Evolutionary conservation across 192 early-diverging fungal genomes (phyloP), one percentile per base, ranked within the genome.

Genomic region (Thamnidium elegans): DNA sequence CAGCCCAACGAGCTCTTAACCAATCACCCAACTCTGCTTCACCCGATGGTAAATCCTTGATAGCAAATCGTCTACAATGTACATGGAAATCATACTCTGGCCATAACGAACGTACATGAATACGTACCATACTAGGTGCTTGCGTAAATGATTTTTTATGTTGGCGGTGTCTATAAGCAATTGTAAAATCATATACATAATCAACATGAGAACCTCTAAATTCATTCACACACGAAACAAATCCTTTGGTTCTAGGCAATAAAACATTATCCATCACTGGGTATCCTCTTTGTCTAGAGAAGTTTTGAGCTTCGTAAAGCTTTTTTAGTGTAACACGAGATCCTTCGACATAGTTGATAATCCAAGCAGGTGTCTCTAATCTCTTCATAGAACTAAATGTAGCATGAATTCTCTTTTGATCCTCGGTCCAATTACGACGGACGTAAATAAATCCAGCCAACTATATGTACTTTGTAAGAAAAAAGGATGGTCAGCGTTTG

Each of bases 31-130:
- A 83, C 21, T 77, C 80, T 55, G 89, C 87, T 26, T 89, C 88
- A 34, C 90, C 86, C 6, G 70, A 68, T 19, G 91, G 91, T 51
- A 93, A 78, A 63, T 89, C 89, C 6, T 78, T 79, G 48, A 90
- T 79, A 15, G 79, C 68, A 51, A 85, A 87, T 32, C 81, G 75
- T 71, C 77, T 84, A 31, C 95, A 81, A 72, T 96, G 90, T 19
- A 98, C 85, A 77, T 96, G 90, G 63, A 98, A 84, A 46, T 80
- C 76, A 70, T 79, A 84, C 17, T 81, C 80, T 10, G 83, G 83
- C 19, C 68, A 72, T 32, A 84, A 42, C 21, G 69, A 54, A 13
- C 48, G 66, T 23, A 70, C 68, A 61, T 84, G 83, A 10, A 82
- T 54, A 55, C 77, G 80, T 36, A 84, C 53, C 76, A 84, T 63